phyloP scores from a whole-genome alignment of 2,329 filamentous ascomycete species.

The Elsinoe ampelina region DNA sequence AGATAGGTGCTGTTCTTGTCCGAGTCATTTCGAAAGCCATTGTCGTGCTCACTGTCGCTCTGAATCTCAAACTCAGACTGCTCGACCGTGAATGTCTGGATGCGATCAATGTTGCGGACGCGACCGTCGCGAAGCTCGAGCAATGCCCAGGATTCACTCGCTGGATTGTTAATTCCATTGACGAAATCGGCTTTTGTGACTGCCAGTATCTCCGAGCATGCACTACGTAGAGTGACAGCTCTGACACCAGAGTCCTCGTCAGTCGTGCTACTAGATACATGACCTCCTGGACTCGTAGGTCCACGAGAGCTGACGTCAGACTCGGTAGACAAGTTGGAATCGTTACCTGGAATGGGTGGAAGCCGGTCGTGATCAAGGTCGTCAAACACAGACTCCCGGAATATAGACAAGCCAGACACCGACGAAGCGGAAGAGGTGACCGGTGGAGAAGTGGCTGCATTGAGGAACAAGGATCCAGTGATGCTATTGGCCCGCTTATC shows the following conservation, averaged over 20 bases:
- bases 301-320: neutral
- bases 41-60: neutral
- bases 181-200: slow-evolving; percentile 1
- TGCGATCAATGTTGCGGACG: slow-evolving; percentile 7
- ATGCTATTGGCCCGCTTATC: slow-evolving; percentile 57
- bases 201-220: slow-evolving; percentile 9
- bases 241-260: neutral
- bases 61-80: slow-evolving; percentile 7
- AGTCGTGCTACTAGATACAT: neutral
- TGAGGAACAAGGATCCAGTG: neutral
- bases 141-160: slow-evolving; percentile 3
- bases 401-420: slow-evolving; percentile 40
- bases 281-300: neutral
- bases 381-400: slow-evolving; percentile 29
- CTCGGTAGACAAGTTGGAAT: slow-evolving; percentile 8
- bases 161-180: neutral
- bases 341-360: slow-evolving; percentile 9
- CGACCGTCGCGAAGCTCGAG: slow-evolving; percentile 1
- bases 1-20: slow-evolving; percentile 12
- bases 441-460: slow-evolving; percentile 29
- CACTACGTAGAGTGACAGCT: neutral
- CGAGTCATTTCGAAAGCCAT: slow-evolving; percentile 7
- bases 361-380: slow-evolving; percentile 1
- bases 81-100: slow-evolving; percentile 7
- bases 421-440: slow-evolving; percentile 39